Evolutionary conservation across 495 filamentous ascomycete species (phyloP).

Genomic region (Apiosordaria backusii): DNA sequence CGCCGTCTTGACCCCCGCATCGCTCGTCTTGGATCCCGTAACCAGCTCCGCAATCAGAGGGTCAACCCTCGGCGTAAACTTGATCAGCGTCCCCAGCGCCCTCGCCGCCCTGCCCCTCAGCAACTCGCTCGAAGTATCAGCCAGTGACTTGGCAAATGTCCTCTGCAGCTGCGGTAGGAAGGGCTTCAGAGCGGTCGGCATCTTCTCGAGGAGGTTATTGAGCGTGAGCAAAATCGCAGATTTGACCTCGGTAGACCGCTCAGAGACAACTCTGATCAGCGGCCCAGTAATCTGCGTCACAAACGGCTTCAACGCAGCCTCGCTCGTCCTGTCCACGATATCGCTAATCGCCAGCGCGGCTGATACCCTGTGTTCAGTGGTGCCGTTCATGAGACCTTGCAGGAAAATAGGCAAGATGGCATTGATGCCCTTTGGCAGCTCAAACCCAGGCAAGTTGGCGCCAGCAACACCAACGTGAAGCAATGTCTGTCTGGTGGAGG

Average conservation of each 20-base stretch:
- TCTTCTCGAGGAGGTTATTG: slow-evolving; percentile 95
- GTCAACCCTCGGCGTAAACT: slow-evolving; percentile 91
- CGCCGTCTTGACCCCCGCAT: slow-evolving; percentile 84
- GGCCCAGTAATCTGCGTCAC: slow-evolving; percentile 98
- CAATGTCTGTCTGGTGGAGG: slow-evolving; percentile 78
- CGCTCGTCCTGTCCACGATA: slow-evolving; percentile 83
- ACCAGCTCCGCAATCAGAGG: slow-evolving; percentile 83
- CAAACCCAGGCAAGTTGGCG: slow-evolving; percentile 80
- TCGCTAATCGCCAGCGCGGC: slow-evolving; percentile 92
- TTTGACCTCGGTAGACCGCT: slow-evolving; percentile 91
- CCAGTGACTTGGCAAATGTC: slow-evolving; percentile 92
- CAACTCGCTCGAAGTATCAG: slow-evolving; percentile 86
- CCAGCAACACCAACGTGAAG: slow-evolving; percentile 86
- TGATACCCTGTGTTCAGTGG: slow-evolving; percentile 83
- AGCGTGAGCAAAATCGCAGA: slow-evolving; percentile 90
- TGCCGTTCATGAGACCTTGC: slow-evolving; percentile 95
- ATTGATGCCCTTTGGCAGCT: slow-evolving; percentile 94
- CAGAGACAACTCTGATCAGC: slow-evolving; percentile 93
- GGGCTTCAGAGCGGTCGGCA: slow-evolving; percentile 90
- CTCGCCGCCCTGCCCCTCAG: slow-evolving; percentile 88
- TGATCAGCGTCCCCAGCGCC: slow-evolving; percentile 92
- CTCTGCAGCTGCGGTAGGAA: slow-evolving; percentile 96
- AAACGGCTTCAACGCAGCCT: slow-evolving; percentile 81
- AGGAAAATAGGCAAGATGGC: slow-evolving; percentile 95
- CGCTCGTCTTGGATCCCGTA: slow-evolving; percentile 84